Evolutionary conservation across 768 basidiomycete species (phyloP).

Genomic region (Termitomyces titanicus): DNA sequence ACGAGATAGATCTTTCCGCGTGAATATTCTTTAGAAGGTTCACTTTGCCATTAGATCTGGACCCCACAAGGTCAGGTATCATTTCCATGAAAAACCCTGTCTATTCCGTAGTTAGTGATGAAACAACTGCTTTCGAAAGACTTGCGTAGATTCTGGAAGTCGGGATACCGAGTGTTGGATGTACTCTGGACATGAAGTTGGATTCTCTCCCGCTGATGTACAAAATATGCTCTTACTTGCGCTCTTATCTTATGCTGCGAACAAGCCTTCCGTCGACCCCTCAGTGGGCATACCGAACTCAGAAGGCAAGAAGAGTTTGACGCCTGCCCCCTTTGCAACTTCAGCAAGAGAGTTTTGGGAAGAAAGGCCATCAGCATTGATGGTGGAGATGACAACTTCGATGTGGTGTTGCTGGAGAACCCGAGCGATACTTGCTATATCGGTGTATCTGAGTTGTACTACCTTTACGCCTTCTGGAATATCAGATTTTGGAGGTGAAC

Average conservation of each 20-base stretch:
- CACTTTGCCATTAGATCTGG: constrained; percentile 4
- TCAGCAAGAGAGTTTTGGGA: constrained; percentile 9
- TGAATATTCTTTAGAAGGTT: constrained; percentile 4
- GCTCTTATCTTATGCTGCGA: constrained; percentile 9
- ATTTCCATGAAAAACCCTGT: constrained; percentile 7
- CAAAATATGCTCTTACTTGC: constrained; percentile 1
- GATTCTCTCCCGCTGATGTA: neutral
- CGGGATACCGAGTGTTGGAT: constrained; percentile 11
- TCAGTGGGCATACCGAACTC: constrained; percentile 9
- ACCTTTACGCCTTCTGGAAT: constrained; percentile 4
- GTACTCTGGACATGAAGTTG: constrained; percentile 6
- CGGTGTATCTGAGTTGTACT: neutral
- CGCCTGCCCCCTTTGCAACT: constrained; percentile 10
- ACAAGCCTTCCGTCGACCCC: neutral
- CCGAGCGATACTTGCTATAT: constrained; percentile 6
- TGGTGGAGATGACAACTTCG: constrained; percentile 10
- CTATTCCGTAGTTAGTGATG: neutral
- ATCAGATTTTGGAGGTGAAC: constrained; percentile 1
- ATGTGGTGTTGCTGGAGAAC: constrained; percentile 4
- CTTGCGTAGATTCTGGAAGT: constrained; percentile 9
- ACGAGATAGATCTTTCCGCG: constrained; percentile 5
- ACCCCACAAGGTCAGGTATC: constrained; percentile 8
- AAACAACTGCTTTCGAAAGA: neutral
- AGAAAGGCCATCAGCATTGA: neutral
- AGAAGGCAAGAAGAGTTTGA: constrained; percentile 14